Percentiles rank a stretch among this genome's conserved stretches.
Evolutionary conservation across 495 filamentous ascomycete genomes (phyloP).

Genomic region (Xylaria longipes): DNA sequence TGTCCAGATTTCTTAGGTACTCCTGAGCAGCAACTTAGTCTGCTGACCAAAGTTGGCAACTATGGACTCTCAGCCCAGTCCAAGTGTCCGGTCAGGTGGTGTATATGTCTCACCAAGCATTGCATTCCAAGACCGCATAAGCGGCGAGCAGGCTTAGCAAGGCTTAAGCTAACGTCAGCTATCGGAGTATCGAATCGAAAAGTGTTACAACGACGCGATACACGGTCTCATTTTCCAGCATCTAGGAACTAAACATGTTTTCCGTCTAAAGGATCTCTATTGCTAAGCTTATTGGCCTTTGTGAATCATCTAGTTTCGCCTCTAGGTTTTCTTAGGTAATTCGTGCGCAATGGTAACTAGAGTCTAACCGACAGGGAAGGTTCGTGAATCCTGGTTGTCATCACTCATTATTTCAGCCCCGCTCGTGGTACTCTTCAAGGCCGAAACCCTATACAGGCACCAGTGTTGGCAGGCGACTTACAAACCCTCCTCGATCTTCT

Average conservation of each 20-base stretch:
- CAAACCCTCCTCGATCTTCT: slow-evolving; percentile 66
- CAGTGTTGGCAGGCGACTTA: slow-evolving; percentile 29
- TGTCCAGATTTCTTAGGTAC: background rate
- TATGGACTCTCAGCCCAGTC: background rate
- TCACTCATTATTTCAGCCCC: slow-evolving; percentile 26
- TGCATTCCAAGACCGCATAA: background rate
- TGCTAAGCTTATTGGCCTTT: background rate
- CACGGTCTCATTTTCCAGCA: background rate
- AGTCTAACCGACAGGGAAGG: slow-evolving; percentile 21
- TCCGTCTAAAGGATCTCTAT: slow-evolving; percentile 23
- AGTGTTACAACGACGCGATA: background rate
- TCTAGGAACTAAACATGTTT: slow-evolving; percentile 8
- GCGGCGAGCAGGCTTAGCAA: background rate
- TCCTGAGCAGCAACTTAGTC: background rate
- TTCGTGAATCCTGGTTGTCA: slow-evolving; percentile 22
- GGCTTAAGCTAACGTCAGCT: background rate
- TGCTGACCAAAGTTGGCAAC: background rate
- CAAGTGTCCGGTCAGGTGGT: background rate
- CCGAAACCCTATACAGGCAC: slow-evolving; percentile 7
- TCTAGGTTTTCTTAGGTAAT: slow-evolving; percentile 11
- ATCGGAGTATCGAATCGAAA: background rate
- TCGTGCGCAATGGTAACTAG: slow-evolving; percentile 19
- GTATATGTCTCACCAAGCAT: background rate
- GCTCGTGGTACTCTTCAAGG: slow-evolving; percentile 2
- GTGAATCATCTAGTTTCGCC: slow-evolving; percentile 12